A percentile compares a stretch with the other conserved stretches of the same genome.
Conservation (phyloP, 2,329 filamentous ascomycete genomes). For the Emmonsiellopsis sp. region DNA sequence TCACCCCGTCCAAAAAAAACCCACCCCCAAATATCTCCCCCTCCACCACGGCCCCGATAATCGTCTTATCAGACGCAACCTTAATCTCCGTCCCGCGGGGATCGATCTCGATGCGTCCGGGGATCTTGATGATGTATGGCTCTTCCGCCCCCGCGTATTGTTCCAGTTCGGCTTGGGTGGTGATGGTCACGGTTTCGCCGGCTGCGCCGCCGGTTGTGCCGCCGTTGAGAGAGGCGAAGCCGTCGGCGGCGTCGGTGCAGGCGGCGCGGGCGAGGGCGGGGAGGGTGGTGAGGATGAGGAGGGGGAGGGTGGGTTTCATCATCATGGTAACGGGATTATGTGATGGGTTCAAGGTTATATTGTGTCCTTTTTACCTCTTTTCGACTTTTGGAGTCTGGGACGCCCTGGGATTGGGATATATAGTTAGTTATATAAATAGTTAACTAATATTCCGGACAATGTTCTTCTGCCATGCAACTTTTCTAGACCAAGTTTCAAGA, state of each 20-base stretch:
- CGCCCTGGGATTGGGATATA: too few species aligned
- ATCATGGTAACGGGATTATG: too few species aligned
- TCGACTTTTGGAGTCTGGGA: too few species aligned
- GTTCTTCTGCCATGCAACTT: too few species aligned
- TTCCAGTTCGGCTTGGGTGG: not conserved
- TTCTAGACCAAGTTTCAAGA: too few species aligned
- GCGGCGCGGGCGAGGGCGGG: not conserved
- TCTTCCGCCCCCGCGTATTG: not conserved
- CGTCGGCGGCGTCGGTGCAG: not conserved
- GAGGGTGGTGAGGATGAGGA: not conserved
- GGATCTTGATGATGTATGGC: constrained; percentile 3
- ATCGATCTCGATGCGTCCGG: not conserved
- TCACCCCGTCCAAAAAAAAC: not conserved
- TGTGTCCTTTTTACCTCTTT: too few species aligned
- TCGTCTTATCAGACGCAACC: not conserved
- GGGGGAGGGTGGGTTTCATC: too few species aligned
- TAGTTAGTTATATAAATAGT: too few species aligned
- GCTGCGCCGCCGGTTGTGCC: not conserved
- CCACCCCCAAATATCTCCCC: constrained; percentile 1
- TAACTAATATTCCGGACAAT: too few species aligned
- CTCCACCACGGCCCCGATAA: not conserved
- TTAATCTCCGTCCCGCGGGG: not conserved
- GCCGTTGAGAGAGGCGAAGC: constrained; percentile 2
- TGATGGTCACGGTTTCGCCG: not conserved
- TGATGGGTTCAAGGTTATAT: too few species aligned